Conservation (phyloP, 345 rosid species). For the Gossypium anomalum region DNA sequence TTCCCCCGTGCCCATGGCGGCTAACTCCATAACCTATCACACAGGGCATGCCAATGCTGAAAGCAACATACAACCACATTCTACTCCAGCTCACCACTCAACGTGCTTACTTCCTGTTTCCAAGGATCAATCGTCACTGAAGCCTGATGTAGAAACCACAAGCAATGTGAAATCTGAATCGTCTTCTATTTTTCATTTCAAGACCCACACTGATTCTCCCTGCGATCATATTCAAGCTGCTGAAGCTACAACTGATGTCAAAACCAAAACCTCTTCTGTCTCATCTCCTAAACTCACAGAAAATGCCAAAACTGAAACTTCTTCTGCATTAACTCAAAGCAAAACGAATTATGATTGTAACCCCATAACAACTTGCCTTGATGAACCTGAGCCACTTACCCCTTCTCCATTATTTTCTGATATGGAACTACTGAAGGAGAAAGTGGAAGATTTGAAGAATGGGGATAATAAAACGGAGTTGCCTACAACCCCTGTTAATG, state of each 20-base stretch:
- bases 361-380: constrained; percentile 13
- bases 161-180: constrained; percentile 20
- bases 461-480: constrained; percentile 26
- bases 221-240: constrained; percentile 20
- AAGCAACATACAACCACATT: constrained; percentile 21
- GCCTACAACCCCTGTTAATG: constrained; percentile 26
- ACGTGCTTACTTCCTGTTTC: constrained; percentile 23
- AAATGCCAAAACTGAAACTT: constrained; percentile 13
- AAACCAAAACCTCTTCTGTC: background rate
- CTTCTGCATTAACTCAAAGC: constrained; percentile 22
- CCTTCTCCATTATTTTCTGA: constrained; percentile 34
- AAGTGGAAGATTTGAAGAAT: constrained; percentile 28
- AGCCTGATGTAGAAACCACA: constrained; percentile 24
- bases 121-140: constrained; percentile 15
- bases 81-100: constrained; percentile 15
- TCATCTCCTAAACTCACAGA: background rate
- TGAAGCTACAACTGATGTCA: constrained; percentile 17
- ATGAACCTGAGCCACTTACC: constrained; percentile 22
- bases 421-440: constrained; percentile 30
- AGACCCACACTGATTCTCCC: constrained; percentile 23
- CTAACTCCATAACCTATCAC: constrained; percentile 12
- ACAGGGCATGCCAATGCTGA: constrained; percentile 12
- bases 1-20: constrained; percentile 20
- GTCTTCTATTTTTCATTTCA: constrained; percentile 22
- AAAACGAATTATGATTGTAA: constrained; percentile 26